Evolutionary conservation across 805 yeast species (phyloP), one percentile per base, ranked within the genome.

Genomic region (Wickerhamomyces bisporus): DNA sequence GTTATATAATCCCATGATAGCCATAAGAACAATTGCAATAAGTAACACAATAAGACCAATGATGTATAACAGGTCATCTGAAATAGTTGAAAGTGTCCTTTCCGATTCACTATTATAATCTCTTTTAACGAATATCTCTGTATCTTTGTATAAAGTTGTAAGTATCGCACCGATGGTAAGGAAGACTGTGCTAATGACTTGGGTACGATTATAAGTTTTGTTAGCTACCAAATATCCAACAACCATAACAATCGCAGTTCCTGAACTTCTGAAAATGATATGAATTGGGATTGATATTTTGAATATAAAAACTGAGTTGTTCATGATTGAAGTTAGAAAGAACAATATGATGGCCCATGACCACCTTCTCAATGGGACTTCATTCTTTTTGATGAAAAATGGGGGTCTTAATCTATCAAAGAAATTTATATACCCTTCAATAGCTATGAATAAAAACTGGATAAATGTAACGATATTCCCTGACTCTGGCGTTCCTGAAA

Each of bases 211-310:
- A 51, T 79, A 81, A 23, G 52, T 51, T 47, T 70, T 78, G 9
- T 58, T 55, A 27, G 73, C 75, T 9, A 67, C 37, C 6, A 66
- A 30, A 44, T 54, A 57, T 3, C 88, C 86, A 3, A 78, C 56
- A 0, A 69, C 25, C 77, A 83, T 70, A 0, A 84, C 75, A 16
- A 79, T 56, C 8, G 77, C 73, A 0, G 84, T 73, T 1, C 83
- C 76, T 11, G 79, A 70, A 10, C 86, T 79, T 35, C 87, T 56
- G 44, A 81, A 65, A 3, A 81, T 71, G 15, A 80, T 80, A 49
- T 81, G 86, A 18, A 79, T 55, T 0, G 88, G 86, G 14, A 82
- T 71, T 2, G 81, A 71, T 14, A 83, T 64, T 25, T 75, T 66
- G 50, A 61, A 77, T 17, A 61, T 65, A 60, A 78, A 77, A 1